phyloP scores from a whole-genome alignment of 2,329 filamentous ascomycete species.

The Penicillium sp. region DNA sequence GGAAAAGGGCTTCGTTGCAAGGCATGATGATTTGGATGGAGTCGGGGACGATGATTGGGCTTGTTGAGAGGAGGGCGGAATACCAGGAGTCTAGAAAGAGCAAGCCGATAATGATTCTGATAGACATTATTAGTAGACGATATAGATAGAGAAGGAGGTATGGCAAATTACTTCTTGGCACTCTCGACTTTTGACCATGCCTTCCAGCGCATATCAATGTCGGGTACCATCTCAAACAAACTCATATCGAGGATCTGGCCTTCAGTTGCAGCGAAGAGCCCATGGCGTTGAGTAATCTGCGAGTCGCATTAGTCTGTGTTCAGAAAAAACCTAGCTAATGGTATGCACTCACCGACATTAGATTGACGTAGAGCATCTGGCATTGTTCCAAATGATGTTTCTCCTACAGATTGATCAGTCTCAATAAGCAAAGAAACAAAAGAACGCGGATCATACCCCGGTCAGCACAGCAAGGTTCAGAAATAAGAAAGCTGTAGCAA shows the following conservation, averaged over 20 bases:
- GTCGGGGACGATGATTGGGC: slow-evolving; percentile 55
- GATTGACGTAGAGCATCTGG: slow-evolving; percentile 58
- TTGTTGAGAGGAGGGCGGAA: slow-evolving; percentile 55
- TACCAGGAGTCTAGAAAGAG: slow-evolving; percentile 57
- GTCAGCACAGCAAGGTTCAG: slow-evolving; percentile 58
- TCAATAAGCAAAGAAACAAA: not conserved
- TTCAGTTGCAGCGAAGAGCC: slow-evolving; percentile 57
- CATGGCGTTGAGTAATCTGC: slow-evolving; percentile 56
- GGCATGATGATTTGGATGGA: slow-evolving; percentile 55
- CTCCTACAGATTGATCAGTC: slow-evolving; percentile 39
- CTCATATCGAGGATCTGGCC: slow-evolving; percentile 49
- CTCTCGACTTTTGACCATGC: slow-evolving; percentile 61
- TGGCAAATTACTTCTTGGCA: slow-evolving; percentile 47
- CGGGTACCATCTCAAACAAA: slow-evolving; percentile 51
- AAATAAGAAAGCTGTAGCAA: slow-evolving; percentile 56
- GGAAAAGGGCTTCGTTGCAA: slow-evolving; percentile 54
- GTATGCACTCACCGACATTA: slow-evolving; percentile 48
- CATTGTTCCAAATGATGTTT: slow-evolving; percentile 54
- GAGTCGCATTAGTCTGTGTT: not conserved
- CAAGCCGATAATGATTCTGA: slow-evolving; percentile 53
- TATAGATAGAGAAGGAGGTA: too few relatives aligned
- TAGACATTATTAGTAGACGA: slow-evolving; percentile 15
- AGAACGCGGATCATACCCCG: slow-evolving; percentile 38
- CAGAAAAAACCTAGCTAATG: too few relatives aligned
- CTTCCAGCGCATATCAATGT: slow-evolving; percentile 57